Evolutionary conservation across 768 basidiomycete genomes (phyloP).

Genomic region (Suillus hirtellus): DNA sequence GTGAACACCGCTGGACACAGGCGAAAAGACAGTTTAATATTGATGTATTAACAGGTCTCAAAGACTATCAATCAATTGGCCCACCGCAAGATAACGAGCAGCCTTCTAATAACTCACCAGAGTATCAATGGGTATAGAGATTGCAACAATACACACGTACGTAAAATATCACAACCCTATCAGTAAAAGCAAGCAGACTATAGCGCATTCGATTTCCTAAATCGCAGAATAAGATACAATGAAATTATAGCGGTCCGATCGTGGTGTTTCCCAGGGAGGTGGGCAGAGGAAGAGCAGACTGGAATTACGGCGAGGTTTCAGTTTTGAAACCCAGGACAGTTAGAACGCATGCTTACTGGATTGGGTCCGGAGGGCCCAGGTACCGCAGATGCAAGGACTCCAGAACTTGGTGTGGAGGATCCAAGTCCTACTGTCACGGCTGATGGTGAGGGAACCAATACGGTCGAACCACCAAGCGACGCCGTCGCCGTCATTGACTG

Average conservation of each 20-base stretch:
- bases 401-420: neutral
- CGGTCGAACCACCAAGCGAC: neutral
- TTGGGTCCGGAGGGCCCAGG: neutral
- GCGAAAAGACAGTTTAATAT: too few species aligned
- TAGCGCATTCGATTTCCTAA: neutral
- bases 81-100: neutral
- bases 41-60: too few species aligned
- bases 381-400: neutral
- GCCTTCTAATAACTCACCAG: neutral
- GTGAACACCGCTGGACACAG: too few species aligned
- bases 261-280: neutral
- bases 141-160: neutral
- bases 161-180: neutral
- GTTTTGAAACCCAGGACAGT: neutral
- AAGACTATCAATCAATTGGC: neutral
- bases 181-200: neutral
- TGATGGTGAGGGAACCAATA: neutral
- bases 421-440: constrained; percentile 4
- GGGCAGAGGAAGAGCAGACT: constrained; percentile 2
- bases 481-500: constrained; percentile 15
- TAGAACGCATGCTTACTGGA: constrained; percentile 2
- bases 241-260: neutral
- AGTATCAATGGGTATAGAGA: neutral
- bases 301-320: neutral
- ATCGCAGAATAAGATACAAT: neutral